Evolutionary conservation across 129 eudicot species (phyloP).

Genomic region (Centaurea solstitialis): DNA sequence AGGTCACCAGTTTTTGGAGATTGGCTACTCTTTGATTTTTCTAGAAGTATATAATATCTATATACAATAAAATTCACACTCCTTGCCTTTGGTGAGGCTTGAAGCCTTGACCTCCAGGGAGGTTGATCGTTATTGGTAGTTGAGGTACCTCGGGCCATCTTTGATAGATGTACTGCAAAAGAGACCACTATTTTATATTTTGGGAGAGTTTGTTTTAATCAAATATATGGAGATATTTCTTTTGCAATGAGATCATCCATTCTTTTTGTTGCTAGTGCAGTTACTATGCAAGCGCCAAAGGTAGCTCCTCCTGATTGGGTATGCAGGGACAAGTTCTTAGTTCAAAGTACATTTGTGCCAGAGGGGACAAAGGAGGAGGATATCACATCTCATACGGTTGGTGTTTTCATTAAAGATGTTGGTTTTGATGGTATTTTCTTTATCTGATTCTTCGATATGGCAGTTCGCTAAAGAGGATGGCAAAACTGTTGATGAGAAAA

Average conservation of each 20-base stretch:
- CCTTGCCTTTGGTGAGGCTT: neutral
- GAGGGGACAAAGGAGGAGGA: constrained; percentile 57
- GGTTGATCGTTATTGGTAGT: neutral
- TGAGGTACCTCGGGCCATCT: neutral
- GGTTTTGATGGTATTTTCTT: constrained; percentile 3
- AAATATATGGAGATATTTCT: constrained; percentile 9
- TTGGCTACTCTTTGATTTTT: neutral
- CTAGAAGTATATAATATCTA: too few species aligned
- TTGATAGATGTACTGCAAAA: constrained; percentile 6
- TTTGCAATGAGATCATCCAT: constrained; percentile 7
- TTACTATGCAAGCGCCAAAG: constrained; percentile 61
- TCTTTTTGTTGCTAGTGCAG: constrained; percentile 37
- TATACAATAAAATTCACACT: neutral
- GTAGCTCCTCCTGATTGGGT: constrained; percentile 48
- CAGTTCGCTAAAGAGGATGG: constrained; percentile 67
- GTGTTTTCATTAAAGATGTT: constrained; percentile 14
- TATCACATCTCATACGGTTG: constrained; percentile 57
- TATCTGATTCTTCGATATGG: constrained; percentile 21
- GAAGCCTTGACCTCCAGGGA: neutral
- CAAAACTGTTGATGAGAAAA: constrained; percentile 57
- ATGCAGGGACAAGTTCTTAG: constrained; percentile 75
- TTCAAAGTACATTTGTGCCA: constrained; percentile 58
- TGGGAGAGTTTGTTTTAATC: neutral
- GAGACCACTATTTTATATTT: neutral
- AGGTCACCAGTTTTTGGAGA: neutral